Evolutionary conservation across 2,329 filamentous ascomycete genomes (phyloP), one percentile per base, ranked within the genome.

Genomic region (Colletotrichum endophyticum): DNA sequence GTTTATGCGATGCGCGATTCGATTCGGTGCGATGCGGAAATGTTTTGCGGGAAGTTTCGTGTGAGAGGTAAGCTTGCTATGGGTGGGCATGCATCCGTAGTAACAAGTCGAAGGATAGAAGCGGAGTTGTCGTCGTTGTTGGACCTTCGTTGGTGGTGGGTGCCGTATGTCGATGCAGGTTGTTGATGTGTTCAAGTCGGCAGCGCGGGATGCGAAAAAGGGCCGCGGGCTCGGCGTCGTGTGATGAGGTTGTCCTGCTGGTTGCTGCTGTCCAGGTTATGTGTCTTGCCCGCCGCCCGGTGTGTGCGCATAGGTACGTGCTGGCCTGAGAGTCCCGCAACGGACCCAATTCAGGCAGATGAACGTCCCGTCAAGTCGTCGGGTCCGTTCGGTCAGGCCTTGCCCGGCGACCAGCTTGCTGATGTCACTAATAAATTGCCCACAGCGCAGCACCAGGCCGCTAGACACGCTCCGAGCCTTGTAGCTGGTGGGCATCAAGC

Each of bases 381-480:
- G 56, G 56, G 56, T 59, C 25, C 28, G 59, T 28, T 34, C 16
- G 27, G 59, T 22, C 22, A 69, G 39, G 19, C 11, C n/a, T n/a
- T 49, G 44, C 34, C 34, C 34, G 44, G 11, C n/a, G 44, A 49
- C 62, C 49, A 36, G 69, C 49, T 66, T 75, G 72, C 71, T 75
- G 72, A 75, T 72, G 73, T 75, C 73, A 72, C 73, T 75, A 72
- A 72, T 75, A 56, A 32, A 72, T 67, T 75, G 30, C 44, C 44
- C 44, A 49, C 39, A 22, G 44, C 30, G 49, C 44, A 57, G 27
- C 12, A 44, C 28, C 59, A 30, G 59, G 11, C 44, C n/a, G 44
- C 44, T 22, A 49, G 39, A 22, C 39, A 49, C 19, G 19, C n/a
- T 49, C 39, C 19, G 22, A 22, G 39, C 6, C 39, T 12, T 49